Evolutionary conservation across 1,139 yeast species (phyloP).

Genomic region (Suhomyces choctaworum): DNA sequence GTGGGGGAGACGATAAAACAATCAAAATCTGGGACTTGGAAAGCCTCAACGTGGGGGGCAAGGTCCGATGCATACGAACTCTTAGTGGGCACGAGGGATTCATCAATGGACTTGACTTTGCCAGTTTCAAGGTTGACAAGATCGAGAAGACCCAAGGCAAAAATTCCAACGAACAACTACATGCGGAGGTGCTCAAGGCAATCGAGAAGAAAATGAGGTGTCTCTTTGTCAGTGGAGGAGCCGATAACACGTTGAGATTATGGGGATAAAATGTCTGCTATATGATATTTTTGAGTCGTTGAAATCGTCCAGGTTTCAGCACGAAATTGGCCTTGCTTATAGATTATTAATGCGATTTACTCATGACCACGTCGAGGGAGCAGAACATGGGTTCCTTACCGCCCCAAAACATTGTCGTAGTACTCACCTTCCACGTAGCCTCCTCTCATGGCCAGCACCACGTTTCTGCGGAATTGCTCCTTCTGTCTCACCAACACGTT

Average conservation of each 20-base stretch:
- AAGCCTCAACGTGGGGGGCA: slow-evolving; percentile 42
- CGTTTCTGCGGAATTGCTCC: slow-evolving; percentile 57
- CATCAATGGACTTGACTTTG: slow-evolving; percentile 66
- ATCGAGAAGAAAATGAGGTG: slow-evolving; percentile 54
- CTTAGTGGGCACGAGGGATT: slow-evolving; percentile 73
- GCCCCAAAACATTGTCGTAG: slow-evolving; percentile 57
- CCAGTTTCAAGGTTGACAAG: slow-evolving; percentile 34
- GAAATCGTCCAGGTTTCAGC: not conserved
- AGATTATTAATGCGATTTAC: not conserved
- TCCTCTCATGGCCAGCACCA: slow-evolving; percentile 70
- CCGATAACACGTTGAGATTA: slow-evolving; percentile 52
- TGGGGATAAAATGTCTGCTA: slow-evolving; percentile 46
- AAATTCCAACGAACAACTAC: slow-evolving; percentile 19
- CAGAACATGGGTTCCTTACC: no score
- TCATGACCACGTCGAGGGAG: not conserved
- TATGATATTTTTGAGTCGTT: not conserved
- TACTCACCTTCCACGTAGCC: slow-evolving; percentile 55
- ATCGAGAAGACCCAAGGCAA: slow-evolving; percentile 14
- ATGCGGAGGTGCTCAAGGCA: slow-evolving; percentile 20
- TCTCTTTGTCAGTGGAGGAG: slow-evolving; percentile 59
- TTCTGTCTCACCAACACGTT: slow-evolving; percentile 63
- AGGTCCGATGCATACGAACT: slow-evolving; percentile 49
- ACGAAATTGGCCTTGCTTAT: not conserved
- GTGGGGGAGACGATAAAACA: slow-evolving; percentile 79
- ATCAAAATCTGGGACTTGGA: slow-evolving; percentile 78